Percentiles rank a stretch among this genome's conserved stretches.
Conservation (phyloP, 2,329 filamentous ascomycete genomes). For the Claviceps lovelessii region DNA sequence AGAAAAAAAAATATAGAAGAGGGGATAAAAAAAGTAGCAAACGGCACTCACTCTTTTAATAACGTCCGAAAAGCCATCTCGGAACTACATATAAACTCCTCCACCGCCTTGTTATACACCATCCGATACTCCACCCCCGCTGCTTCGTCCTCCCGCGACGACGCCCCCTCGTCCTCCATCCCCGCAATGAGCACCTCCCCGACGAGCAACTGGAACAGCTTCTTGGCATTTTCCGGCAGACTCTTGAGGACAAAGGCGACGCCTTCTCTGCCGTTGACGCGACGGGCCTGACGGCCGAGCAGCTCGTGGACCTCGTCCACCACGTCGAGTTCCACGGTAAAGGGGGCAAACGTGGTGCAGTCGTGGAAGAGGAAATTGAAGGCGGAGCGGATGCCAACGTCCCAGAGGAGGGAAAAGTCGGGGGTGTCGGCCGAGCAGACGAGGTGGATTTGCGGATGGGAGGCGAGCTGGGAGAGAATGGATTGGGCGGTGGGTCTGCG, state of each 20-base stretch:
- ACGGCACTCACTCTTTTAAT: constrained; percentile 61
- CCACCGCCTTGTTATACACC: constrained; percentile 86
- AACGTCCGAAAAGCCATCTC: constrained; percentile 92
- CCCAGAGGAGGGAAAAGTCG: constrained; percentile 79
- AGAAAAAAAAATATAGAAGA: neutral
- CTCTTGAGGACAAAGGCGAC: constrained; percentile 82
- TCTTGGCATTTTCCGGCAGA: constrained; percentile 82
- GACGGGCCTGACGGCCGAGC: constrained; percentile 63
- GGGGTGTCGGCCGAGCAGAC: constrained; percentile 77
- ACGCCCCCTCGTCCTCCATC: constrained; percentile 44
- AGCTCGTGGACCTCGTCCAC: constrained; percentile 85
- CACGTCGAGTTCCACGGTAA: constrained; percentile 59
- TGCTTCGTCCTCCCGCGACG: constrained; percentile 24
- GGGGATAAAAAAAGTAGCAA: neutral
- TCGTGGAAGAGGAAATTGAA: constrained; percentile 89
- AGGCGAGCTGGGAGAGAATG: constrained; percentile 60
- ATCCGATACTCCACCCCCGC: constrained; percentile 77
- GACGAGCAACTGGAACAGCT: constrained; percentile 71
- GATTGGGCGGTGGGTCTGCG: constrained; percentile 57
- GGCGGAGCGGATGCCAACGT: constrained; percentile 65
- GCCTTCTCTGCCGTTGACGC: constrained; percentile 78
- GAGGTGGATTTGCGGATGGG: constrained; percentile 57
- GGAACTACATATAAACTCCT: constrained; percentile 92
- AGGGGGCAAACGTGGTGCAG: constrained; percentile 74
- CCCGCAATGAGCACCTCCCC: constrained; percentile 61